Conservation (phyloP, 768 basidiomycete species). For the Lepiota brunneoincarnata region DNA sequence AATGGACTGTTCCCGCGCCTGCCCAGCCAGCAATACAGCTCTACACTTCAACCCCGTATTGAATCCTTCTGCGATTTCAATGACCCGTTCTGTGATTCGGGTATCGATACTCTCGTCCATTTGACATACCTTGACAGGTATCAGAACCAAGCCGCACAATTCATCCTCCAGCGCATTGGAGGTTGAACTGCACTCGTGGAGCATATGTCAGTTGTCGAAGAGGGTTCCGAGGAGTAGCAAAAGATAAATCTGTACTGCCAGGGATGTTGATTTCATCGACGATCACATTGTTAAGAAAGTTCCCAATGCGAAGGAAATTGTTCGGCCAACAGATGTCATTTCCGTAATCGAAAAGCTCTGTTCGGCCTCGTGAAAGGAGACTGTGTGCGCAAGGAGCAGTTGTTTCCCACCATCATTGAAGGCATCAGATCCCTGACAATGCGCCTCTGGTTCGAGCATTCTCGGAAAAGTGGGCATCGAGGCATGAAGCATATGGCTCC, state of each 20-base stretch:
- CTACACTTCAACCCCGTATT: conserved; percentile 22
- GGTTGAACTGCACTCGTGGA: conserved; percentile 14
- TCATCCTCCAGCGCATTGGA: conserved; percentile 25
- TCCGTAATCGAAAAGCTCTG: neutral
- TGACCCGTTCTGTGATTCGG: conserved; percentile 29
- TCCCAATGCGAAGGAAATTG: neutral
- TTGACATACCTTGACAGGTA: conserved; percentile 25
- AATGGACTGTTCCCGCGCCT: conserved; percentile 20
- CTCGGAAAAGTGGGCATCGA: no score
- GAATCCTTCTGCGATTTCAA: conserved; percentile 24
- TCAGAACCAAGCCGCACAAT: conserved; percentile 23
- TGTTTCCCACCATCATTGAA: neutral
- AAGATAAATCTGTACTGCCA: neutral
- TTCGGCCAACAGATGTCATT: neutral
- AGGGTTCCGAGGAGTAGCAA: neutral
- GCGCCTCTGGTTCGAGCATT: neutral
- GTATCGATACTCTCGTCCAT: conserved; percentile 17
- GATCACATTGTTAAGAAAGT: neutral
- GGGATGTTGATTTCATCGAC: neutral
- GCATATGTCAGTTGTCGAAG: neutral
- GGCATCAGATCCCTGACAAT: neutral
- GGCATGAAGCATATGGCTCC: neutral
- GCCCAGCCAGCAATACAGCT: conserved; percentile 21
- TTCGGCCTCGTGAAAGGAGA: neutral
- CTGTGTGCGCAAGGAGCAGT: neutral